Base-by-base conservation (phyloP, 1,284 basidiomycete genomes). In the Fomes fomentarius region DNA sequence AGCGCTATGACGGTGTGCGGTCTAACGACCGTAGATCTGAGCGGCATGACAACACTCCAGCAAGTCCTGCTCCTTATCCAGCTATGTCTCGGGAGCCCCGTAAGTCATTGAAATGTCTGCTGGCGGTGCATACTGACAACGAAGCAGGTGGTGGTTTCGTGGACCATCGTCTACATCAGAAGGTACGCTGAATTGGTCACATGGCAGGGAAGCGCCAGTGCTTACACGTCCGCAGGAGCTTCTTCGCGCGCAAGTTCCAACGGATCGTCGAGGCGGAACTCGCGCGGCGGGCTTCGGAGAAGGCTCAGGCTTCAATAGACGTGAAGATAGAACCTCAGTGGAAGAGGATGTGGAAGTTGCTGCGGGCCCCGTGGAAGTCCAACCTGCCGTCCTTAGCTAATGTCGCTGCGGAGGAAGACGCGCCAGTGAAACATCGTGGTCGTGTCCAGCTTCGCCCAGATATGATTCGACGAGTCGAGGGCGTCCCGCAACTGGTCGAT, bases 391-490 rank as follows among this genome's bases (percentile, higher is more conserved):
- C 60, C 11, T 51, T 56, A 26, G 48, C 47, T 25, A 56, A 61
- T n/a, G 47, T 45, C 14, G 53, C 50, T n/a, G 34, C 54, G 34
- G 57, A 50, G 28, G 56, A 57, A 24, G 37, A 58, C 45, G 48
- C 47, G 14, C 42, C 57, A 1, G 42, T 42, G 15, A 47, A 53
- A 15, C 53, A 60, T 17, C 65, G 60, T 12, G 51, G 59, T 9
- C 52, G 60, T 19, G 40, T 59, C 25, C 65, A 63, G 30, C 61
- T 95, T n/a, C 75, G 82, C 37, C 78, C 88, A 30, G 87, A 92
- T 57, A 96, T 96, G 94, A 95, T 96, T 63, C 84, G 87, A 37
- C 78, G 93, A 34, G 83, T 93, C 72, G 87, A 93, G 51, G 84
- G 83, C 46, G 85, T 85, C 0, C 91, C 92, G 1, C 89, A 87